Percentiles rank a stretch among this genome's conserved stretches.
These are phyloP conservation scores for Verticillium zaregamsianum DNA, from an alignment of 2,329 filamentous ascomycete species.

Conservation along the genomic window DNA sequence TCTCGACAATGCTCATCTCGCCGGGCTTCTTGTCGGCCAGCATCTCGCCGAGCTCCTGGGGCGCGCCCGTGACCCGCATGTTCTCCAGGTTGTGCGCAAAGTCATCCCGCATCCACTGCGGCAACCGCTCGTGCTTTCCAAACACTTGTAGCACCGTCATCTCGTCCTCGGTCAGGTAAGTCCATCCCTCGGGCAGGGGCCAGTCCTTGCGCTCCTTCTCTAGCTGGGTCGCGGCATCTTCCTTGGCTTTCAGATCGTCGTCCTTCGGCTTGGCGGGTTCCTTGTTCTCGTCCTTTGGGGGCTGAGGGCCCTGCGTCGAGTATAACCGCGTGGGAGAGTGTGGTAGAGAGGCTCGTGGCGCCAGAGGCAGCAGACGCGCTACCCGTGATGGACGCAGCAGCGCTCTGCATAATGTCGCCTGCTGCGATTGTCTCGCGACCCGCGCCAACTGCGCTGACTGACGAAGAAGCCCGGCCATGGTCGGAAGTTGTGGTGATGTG, in stretches of 20 bases:
- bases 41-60: slow-evolving; percentile 59
- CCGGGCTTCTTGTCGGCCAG: slow-evolving; percentile 49
- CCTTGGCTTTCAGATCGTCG: slow-evolving; percentile 14
- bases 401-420: slow-evolving; percentile 44
- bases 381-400: slow-evolving; percentile 25
- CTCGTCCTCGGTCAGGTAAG: slow-evolving; percentile 40
- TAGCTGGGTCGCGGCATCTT: slow-evolving; percentile 6
- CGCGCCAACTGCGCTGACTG: slow-evolving; percentile 63
- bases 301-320: slow-evolving; percentile 32
- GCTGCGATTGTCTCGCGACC: slow-evolving; percentile 53
- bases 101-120: slow-evolving; percentile 54
- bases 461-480: slow-evolving; percentile 64
- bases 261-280: slow-evolving; percentile 8
- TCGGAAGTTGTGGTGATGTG: slow-evolving; percentile 15
- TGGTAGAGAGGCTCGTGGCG: slow-evolving; percentile 28
- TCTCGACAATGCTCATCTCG: slow-evolving; percentile 33
- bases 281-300: slow-evolving; percentile 28
- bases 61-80: slow-evolving; percentile 66
- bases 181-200: slow-evolving; percentile 42
- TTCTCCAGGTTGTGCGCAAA: slow-evolving; percentile 57
- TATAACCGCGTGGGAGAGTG: slow-evolving; percentile 27
- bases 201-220: slow-evolving; percentile 19
- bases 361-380: slow-evolving; percentile 29
- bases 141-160: slow-evolving; percentile 53
- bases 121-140: slow-evolving; percentile 53